Conservation (phyloP, 345 rosid genomes). For the Iberis pinnata region DNA sequence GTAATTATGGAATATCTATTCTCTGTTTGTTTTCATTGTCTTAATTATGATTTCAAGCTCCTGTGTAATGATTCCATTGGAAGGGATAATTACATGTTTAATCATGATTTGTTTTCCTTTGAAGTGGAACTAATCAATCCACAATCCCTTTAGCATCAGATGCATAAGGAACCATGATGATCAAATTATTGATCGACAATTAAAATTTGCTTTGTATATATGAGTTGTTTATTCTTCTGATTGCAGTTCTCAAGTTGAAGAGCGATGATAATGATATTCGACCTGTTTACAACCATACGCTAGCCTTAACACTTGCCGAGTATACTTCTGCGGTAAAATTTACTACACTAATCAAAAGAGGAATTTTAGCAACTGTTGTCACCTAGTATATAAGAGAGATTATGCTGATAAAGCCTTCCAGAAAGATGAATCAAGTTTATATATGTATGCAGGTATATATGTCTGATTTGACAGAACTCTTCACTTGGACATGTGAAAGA, state of each 20-base stretch:
- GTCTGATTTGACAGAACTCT: constrained; percentile 71
- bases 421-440: constrained; percentile 12
- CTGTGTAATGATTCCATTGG: no score
- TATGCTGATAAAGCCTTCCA: background rate
- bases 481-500: constrained; percentile 82
- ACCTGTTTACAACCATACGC: constrained; percentile 68
- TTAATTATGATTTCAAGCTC: no score
- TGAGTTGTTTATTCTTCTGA: no score
- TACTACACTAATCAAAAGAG: no score
- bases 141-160: no score
- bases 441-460: constrained; percentile 59
- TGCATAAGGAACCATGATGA: background rate
- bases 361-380: no score
- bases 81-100: no score
- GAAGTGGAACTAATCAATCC: no score
- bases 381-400: background rate
- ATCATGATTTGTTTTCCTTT: no score
- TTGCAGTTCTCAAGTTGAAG: constrained; percentile 49
- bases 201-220: background rate
- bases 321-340: constrained; percentile 73
- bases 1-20: constrained; percentile 29
- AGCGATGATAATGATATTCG: constrained; percentile 24
- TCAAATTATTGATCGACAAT: background rate
- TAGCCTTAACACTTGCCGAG: constrained; percentile 73
- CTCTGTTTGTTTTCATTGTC: no score